Percentiles rank a stretch among this genome's conserved stretches.
Conservation (phyloP, 164 flowering plant genomes). For the Liriodendron chinense region DNA sequence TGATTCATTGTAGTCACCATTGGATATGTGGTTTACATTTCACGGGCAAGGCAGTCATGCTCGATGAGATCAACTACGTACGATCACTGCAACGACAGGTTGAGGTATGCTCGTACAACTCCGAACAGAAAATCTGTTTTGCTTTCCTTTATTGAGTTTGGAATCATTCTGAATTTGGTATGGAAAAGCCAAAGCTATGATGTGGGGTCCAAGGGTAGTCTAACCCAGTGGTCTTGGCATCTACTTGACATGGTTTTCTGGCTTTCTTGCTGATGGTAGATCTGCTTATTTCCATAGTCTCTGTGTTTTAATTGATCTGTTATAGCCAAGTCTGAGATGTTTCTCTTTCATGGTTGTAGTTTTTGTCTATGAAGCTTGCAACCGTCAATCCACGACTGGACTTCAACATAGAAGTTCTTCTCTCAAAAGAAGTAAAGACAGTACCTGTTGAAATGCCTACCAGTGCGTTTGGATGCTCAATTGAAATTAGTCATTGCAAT, state of each 20-base stretch:
- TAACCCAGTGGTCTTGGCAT: not conserved
- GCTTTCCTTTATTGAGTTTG: not conserved
- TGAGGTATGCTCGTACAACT: slow-evolving; percentile 52
- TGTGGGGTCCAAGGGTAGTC: not conserved
- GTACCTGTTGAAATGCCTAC: not conserved
- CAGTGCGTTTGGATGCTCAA: no score
- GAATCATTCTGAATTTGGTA: not conserved
- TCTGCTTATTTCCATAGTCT: not conserved
- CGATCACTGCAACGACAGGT: slow-evolving; percentile 94
- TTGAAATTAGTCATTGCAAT: not conserved
- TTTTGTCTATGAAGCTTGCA: slow-evolving; percentile 94
- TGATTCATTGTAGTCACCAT: not conserved
- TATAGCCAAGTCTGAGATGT: not conserved
- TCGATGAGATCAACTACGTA: slow-evolving; percentile 96
- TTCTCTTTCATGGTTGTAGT: slow-evolving; percentile 38
- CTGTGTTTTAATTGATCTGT: not conserved
- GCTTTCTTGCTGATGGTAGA: not conserved
- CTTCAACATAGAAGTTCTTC: slow-evolving; percentile 69
- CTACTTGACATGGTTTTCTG: no score
- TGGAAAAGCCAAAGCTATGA: not conserved
- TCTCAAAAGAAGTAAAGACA: slow-evolving; percentile 63
- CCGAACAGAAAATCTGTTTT: not conserved
- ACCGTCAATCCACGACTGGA: slow-evolving; percentile 84
- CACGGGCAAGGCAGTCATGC: slow-evolving; percentile 98
- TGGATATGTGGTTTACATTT: slow-evolving; percentile 42